Conservation (phyloP, 495 filamentous ascomycete genomes). For the Neurospora sp. region DNA sequence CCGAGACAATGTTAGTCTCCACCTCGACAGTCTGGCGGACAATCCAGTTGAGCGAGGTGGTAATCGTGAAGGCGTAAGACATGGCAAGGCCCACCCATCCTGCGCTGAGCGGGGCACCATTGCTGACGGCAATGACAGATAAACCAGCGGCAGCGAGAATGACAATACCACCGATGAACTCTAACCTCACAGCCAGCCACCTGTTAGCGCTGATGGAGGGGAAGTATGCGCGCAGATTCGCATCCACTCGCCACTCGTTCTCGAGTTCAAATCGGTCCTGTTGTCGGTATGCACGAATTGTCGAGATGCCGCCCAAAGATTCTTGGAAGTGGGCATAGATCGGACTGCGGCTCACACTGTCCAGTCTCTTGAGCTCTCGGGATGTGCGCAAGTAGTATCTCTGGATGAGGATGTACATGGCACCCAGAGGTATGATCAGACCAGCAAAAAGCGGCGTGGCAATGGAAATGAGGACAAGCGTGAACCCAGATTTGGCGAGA, state of each 20-base stretch:
- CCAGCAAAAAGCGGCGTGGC: slow-evolving; percentile 73
- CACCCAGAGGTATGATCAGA: slow-evolving; percentile 70
- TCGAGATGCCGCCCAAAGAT: slow-evolving; percentile 85
- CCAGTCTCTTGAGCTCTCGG: slow-evolving; percentile 88
- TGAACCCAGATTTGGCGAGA: slow-evolving; percentile 73
- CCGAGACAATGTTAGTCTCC: slow-evolving; percentile 98
- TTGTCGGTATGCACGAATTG: slow-evolving; percentile 94
- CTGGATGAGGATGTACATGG: slow-evolving; percentile 86
- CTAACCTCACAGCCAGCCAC: slow-evolving; percentile 91
- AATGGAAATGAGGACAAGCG: slow-evolving; percentile 71
- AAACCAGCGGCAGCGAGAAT: slow-evolving; percentile 82
- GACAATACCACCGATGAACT: slow-evolving; percentile 93
- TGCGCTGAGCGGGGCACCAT: slow-evolving; percentile 53
- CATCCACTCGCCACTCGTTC: slow-evolving; percentile 97
- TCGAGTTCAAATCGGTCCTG: slow-evolving; percentile 78
- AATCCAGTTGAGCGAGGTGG: slow-evolving; percentile 98
- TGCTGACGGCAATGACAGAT: slow-evolving; percentile 69
- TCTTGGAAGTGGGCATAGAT: slow-evolving; percentile 99
- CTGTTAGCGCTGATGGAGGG: slow-evolving; percentile 92
- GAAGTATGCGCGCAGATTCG: slow-evolving; percentile 91
- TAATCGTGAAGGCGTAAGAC: slow-evolving; percentile 96
- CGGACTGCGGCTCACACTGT: slow-evolving; percentile 89
- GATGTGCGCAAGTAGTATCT: slow-evolving; percentile 95
- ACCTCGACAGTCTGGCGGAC: slow-evolving; percentile 98
- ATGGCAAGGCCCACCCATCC: slow-evolving; percentile 89